Evolutionary conservation across 768 basidiomycete species (phyloP).

Genomic region (Rhodotorula graminis): DNA sequence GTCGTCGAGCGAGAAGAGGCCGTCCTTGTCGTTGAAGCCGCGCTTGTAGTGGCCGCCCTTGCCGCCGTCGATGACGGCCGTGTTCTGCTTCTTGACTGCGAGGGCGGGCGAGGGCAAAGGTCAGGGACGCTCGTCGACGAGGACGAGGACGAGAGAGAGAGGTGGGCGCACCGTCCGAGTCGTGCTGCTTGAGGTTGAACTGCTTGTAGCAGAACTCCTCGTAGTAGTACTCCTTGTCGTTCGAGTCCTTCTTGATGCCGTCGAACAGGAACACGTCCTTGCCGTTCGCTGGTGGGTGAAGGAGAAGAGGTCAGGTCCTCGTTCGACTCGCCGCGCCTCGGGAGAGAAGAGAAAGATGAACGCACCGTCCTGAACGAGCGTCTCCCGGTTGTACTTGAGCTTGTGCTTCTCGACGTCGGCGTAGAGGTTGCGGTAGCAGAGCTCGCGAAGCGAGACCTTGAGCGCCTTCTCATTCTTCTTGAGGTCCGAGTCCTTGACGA

Average conservation of each 20-base stretch:
- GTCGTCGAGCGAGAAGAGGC: background rate
- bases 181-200: slow-evolving; percentile 2
- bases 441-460: slow-evolving; percentile 4
- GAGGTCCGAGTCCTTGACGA: background rate
- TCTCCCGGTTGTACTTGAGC: background rate
- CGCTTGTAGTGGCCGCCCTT: too few relatives aligned
- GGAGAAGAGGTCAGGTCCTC: too few relatives aligned
- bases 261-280: slow-evolving; percentile 12
- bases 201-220: slow-evolving; percentile 14
- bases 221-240: slow-evolving; percentile 13
- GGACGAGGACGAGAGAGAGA: too few relatives aligned
- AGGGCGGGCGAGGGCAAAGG: too few relatives aligned
- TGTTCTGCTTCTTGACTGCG: too few relatives aligned
- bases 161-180: background rate
- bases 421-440: background rate
- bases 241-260: slow-evolving; percentile 7
- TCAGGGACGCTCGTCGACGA: too few relatives aligned
- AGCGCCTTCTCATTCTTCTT: background rate
- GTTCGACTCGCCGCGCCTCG: too few relatives aligned
- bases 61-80: too few relatives aligned
- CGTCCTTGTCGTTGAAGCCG: background rate
- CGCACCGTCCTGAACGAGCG: background rate
- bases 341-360: background rate
- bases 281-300: background rate
- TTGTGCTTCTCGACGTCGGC: background rate